phyloP scores from a whole-genome alignment of 1,284 basidiomycete species.

The Golubevia sp. region DNA sequence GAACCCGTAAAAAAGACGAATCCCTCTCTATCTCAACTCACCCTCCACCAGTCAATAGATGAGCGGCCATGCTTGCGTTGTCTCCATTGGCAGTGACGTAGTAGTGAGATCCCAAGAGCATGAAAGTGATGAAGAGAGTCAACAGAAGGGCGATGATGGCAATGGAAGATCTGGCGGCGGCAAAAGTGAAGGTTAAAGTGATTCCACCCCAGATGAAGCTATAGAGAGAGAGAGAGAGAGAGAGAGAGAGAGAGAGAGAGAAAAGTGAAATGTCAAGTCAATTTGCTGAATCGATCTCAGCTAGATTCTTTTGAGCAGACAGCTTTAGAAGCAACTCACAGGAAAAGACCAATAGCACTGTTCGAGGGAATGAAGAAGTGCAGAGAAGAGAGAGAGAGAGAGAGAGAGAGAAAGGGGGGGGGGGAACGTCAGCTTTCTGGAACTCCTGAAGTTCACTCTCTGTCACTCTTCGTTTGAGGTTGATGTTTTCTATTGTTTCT shows the following conservation, averaged over 20 bases:
- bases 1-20: too few relatives aligned
- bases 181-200: background rate
- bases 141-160: constrained; percentile 6
- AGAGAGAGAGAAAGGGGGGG: too few relatives aligned
- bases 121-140: constrained; percentile 13
- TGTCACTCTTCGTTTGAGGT: too few relatives aligned
- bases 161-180: background rate
- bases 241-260: background rate
- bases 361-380: too few relatives aligned
- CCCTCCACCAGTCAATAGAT: too few relatives aligned
- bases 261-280: too few relatives aligned
- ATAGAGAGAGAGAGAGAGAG: background rate
- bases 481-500: too few relatives aligned
- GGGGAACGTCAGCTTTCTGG: too few relatives aligned
- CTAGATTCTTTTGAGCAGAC: background rate
- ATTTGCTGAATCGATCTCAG: background rate
- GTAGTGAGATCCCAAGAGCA: constrained; percentile 6
- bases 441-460: too few relatives aligned
- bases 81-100: constrained; percentile 5
- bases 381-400: too few relatives aligned
- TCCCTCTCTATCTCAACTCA: too few relatives aligned
- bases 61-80: too few relatives aligned
- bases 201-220: background rate
- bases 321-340: constrained; percentile 4
- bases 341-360: constrained; percentile 20